These are phyloP conservation scores for Primulina tabacum DNA, from an alignment of 257 asterid species.

Conservation along the genomic window DNA sequence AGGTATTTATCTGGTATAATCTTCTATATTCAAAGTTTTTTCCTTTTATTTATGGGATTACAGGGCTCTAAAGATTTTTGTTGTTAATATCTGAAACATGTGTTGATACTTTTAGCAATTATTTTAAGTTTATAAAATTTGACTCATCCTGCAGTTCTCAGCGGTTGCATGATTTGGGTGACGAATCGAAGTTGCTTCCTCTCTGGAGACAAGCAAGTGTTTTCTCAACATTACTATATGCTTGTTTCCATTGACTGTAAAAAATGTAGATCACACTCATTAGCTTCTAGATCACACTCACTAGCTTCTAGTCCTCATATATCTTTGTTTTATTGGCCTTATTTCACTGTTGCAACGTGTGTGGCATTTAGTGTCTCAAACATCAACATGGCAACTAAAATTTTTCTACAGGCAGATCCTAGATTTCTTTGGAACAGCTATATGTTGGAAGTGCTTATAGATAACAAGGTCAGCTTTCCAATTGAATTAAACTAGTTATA, in stretches of 20 bases:
- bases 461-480: constrained; percentile 62
- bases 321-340: constrained; percentile 3
- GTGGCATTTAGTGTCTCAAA: constrained; percentile 6
- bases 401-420: constrained; percentile 76
- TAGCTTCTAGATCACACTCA: constrained; percentile 1
- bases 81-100: constrained; percentile 13
- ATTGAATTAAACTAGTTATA: constrained; percentile 7
- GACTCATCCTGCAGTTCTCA: constrained; percentile 57
- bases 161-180: constrained; percentile 78
- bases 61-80: constrained; percentile 8
- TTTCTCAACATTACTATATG: background rate
- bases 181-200: constrained; percentile 91
- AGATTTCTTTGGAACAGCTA: constrained; percentile 91
- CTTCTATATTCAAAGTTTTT: background rate
- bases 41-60: background rate
- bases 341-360: background rate
- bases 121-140: constrained; percentile 15
- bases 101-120: constrained; percentile 22
- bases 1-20: background rate
- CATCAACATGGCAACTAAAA: constrained; percentile 13
- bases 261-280: constrained; percentile 1
- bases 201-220: constrained; percentile 93
- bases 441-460: constrained; percentile 78
- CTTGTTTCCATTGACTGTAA: background rate
- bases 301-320: constrained; percentile 10